Evolutionary conservation across 169 alveolate species (phyloP), one percentile per base, ranked within the genome.

Genomic region (Nephromyces sp.): DNA sequence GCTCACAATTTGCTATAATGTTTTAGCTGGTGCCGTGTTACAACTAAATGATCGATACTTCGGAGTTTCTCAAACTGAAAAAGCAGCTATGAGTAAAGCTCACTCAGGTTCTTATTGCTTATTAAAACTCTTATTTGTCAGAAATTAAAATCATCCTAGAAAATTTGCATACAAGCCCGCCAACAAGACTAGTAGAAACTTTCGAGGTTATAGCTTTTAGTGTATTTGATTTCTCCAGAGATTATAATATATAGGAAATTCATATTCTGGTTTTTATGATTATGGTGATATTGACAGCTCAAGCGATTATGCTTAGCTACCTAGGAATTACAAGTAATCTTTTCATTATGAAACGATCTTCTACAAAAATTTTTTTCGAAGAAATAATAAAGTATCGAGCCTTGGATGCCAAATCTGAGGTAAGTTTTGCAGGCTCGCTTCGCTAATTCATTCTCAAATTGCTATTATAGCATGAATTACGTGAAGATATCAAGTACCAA

Each of bases 161-260:
- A 2, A 75, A 70, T 6, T 77, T 70, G 27, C 63, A 6, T 29
- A 34, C 68, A 0, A 24, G 61, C 6, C 83, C 83, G 1, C 83
- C 83, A 0, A 77, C 83, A n/a, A 75, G 65, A 8, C 30, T 77
- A 30, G 72, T 68, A 28, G 83, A 77, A 30, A 33, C 70, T 4
- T 77, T 77, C 34, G 83, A 77, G 61, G 61, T 34, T 8, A 52
- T 43, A 15, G n/a, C n/a, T n/a, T n/a, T n/a, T n/a, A n/a, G n/a
- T n/a, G n/a, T n/a, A n/a, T n/a, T n/a, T n/a, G n/a, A n/a, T n/a
- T n/a, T n/a, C n/a, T n/a, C n/a, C n/a, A n/a, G n/a, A n/a, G n/a
- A n/a, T 43, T 43, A 15, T 43, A 15, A 15, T 43, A 15, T 43
- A n/a, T n/a, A 43, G 57, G 57, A 43, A n/a, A 43, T 77, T 4